Evolutionary conservation across 2,329 filamentous ascomycete genomes (phyloP), one percentile per base, ranked within the genome.

Genomic region (Fusarium camptoceras): DNA sequence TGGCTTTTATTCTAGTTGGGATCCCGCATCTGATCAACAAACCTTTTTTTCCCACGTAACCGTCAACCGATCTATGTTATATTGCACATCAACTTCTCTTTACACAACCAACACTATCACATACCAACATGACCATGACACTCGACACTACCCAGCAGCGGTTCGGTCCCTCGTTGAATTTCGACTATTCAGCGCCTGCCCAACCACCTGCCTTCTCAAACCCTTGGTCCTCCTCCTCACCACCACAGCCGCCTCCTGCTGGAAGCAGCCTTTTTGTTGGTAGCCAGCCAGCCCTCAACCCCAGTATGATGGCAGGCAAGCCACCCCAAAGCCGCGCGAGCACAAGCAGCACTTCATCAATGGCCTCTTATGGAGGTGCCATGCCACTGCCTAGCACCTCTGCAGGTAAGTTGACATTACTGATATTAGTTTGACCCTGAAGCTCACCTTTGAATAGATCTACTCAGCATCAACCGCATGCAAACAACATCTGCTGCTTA

Each of bases 71-170:
- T 63, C 60, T 70, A 75, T 72, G 68, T 67, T 60, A 75, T 67
- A 73, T 61, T 57, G 55, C 56, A 64, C 50, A 72, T 60, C 60
- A 68, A 44, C 64, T 34, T 31, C 61, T 63, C 57, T 64, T 42
- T 34, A 66, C 65, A 34, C 24, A 31, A 71, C 63, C 59, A 64
- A 59, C 65, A 48, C 58, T 54, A 59, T 57, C 44, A 59, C 48
- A 64, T 64, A 58, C 73, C 83, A 89, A 81, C 81, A 97, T 97
- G 94, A 96, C 94, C 84, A 97, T 97, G 94, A 93, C 94, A 81
- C 89, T 97, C 85, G 94, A 97, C 84, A 89, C 90, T 77, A 92
- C 94, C 81, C 94, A 95, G 83, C 93, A 90, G 84, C 89, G 89
- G 80, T 93, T 92, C 83, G 92, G 88, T 78, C 88, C 86, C 78